Conservation (phyloP, 371 early-diverging fungal species). For the Sporodiniella umbellata region DNA sequence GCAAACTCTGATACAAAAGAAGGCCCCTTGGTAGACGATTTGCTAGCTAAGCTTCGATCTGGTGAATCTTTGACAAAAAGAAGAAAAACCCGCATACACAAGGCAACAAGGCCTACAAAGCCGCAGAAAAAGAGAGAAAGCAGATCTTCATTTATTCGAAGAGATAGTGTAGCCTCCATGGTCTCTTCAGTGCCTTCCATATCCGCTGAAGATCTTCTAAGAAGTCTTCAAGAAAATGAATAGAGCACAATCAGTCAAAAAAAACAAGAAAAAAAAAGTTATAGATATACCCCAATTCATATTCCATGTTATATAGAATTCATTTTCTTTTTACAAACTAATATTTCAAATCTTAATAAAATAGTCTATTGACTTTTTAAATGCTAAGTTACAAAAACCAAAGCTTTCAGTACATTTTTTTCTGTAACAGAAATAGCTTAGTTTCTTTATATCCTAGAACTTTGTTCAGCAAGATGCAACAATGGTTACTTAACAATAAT, state of each 20-base stretch:
- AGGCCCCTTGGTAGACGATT: constrained; percentile 43
- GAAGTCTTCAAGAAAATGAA: constrained; percentile 19
- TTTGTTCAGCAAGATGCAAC: too few species aligned
- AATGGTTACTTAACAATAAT: too few species aligned
- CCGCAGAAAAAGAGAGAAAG: not conserved
- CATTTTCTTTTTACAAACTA: not conserved
- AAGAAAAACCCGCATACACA: constrained; percentile 23
- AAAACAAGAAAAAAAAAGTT: not conserved
- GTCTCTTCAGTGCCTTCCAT: constrained; percentile 5
- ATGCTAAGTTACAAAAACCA: too few species aligned
- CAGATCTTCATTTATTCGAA: constrained; percentile 2
- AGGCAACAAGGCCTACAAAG: not conserved
- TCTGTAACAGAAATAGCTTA: too few species aligned
- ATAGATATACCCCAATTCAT: not conserved
- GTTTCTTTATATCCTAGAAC: too few species aligned
- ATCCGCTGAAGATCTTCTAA: constrained; percentile 22
- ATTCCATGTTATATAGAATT: not conserved
- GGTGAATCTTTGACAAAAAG: constrained; percentile 29
- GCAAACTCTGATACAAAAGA: constrained; percentile 15
- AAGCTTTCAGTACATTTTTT: too few species aligned
- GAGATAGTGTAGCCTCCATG: not conserved
- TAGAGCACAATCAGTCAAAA: too few species aligned
- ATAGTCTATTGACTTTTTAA: too few species aligned
- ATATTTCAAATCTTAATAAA: too few species aligned
- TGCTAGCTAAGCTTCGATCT: constrained; percentile 35